Conservation (phyloP, 257 asterid species). For the Echium plantagineum region DNA sequence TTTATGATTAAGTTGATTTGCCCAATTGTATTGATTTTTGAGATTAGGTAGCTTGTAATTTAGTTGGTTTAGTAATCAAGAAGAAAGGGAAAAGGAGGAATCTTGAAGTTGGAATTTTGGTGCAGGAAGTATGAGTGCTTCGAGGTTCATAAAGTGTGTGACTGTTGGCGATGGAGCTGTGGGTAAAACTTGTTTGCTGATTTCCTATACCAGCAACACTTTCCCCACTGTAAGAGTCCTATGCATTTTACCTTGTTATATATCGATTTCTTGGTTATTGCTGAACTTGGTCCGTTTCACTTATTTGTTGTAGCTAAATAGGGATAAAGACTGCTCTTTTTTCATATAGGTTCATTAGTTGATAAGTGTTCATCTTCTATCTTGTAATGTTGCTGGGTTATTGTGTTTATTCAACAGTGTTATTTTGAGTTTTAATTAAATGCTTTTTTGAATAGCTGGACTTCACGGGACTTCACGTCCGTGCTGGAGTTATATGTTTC, state of each 20-base stretch:
- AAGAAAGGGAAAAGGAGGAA: not conserved
- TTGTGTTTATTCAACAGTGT: not conserved
- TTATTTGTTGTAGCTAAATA: no score
- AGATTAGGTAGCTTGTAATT: no score
- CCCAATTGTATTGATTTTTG: not conserved
- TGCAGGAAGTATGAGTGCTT: slow-evolving; percentile 39
- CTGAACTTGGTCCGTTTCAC: not conserved
- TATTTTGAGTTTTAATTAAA: no score
- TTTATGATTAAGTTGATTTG: slow-evolving; percentile 27
- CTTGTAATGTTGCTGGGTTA: not conserved
- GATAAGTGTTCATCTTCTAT: not conserved
- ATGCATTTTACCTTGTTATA: no score
- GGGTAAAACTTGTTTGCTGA: slow-evolving; percentile 76
- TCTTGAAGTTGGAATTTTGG: not conserved
- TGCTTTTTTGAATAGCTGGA: not conserved
- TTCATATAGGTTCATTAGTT: not conserved
- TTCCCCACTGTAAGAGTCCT: slow-evolving; percentile 46
- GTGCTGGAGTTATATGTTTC: not conserved
- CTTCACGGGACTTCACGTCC: not conserved
- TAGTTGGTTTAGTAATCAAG: no score
- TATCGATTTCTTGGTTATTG: not conserved
- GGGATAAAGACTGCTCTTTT: no score
- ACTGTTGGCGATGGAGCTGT: slow-evolving; percentile 86
- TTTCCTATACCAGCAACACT: slow-evolving; percentile 76
- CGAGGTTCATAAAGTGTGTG: slow-evolving; percentile 73